phyloP scores from a whole-genome alignment of 257 asterid species.

The Solanum dulcamara region DNA sequence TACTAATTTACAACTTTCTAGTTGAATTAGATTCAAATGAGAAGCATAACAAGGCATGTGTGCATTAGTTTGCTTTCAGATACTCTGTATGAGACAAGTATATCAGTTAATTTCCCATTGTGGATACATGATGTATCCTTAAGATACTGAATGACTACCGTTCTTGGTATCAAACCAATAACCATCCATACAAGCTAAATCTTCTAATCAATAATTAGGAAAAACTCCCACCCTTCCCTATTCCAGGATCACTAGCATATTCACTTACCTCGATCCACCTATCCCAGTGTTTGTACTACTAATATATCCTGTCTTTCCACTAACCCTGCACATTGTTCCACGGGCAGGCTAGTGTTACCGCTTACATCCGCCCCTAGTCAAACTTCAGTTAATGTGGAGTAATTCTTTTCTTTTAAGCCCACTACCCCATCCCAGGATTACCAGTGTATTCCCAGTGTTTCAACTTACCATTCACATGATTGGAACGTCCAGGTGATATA shows the following conservation, averaged over 20 bases:
- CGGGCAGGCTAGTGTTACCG: background rate
- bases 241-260: background rate
- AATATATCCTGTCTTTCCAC: background rate
- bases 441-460: background rate
- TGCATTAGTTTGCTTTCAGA: background rate
- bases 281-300: background rate
- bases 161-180: background rate
- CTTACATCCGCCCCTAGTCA: background rate
- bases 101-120: background rate
- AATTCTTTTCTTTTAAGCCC: background rate
- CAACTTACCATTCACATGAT: background rate
- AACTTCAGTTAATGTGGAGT: background rate
- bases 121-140: background rate
- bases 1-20: background rate
- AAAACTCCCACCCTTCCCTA: background rate
- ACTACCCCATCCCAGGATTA: background rate
- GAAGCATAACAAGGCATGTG: background rate
- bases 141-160: background rate
- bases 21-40: background rate
- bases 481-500: background rate
- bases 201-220: background rate
- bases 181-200: background rate
- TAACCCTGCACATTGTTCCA: background rate
- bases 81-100: background rate
- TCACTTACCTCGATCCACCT: background rate